Evolutionary conservation across 306 rosid species (phyloP).

Genomic region (Lagenaria siceraria): DNA sequence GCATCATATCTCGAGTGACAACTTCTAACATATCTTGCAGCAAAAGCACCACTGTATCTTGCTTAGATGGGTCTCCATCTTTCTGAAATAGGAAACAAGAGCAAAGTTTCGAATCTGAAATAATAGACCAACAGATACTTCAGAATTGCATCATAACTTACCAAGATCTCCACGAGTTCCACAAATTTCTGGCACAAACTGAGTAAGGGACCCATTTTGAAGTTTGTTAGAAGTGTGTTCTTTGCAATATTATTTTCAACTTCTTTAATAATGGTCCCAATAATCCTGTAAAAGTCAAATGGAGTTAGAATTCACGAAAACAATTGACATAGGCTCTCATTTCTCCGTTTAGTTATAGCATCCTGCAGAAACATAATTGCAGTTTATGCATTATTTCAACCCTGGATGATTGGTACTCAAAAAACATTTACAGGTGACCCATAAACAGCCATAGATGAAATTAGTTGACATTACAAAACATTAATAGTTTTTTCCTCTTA

Average conservation of each 20-base stretch:
- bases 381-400: too few relatives aligned
- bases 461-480: too few relatives aligned
- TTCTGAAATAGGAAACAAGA: constrained; percentile 44
- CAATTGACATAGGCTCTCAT: background rate
- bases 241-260: constrained; percentile 68
- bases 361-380: too few relatives aligned
- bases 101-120: constrained; percentile 12
- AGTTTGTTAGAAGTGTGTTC: constrained; percentile 72
- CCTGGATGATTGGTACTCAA: too few relatives aligned
- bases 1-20: constrained; percentile 94
- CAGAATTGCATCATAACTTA: constrained; percentile 20
- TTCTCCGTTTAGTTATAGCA: too few relatives aligned
- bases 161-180: constrained; percentile 86
- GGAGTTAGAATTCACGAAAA: background rate
- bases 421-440: too few relatives aligned
- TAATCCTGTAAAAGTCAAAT: constrained; percentile 51
- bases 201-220: constrained; percentile 77
- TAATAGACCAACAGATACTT: constrained; percentile 9
- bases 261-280: constrained; percentile 68
- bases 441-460: too few relatives aligned
- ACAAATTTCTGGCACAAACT: constrained; percentile 75
- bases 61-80: constrained; percentile 50
- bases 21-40: constrained; percentile 97
- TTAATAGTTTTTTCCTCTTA: too few relatives aligned
- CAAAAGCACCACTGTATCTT: constrained; percentile 55